Evolutionary conservation across 768 basidiomycete genomes (phyloP).

Genomic region (Macrolepiota fuliginosa): DNA sequence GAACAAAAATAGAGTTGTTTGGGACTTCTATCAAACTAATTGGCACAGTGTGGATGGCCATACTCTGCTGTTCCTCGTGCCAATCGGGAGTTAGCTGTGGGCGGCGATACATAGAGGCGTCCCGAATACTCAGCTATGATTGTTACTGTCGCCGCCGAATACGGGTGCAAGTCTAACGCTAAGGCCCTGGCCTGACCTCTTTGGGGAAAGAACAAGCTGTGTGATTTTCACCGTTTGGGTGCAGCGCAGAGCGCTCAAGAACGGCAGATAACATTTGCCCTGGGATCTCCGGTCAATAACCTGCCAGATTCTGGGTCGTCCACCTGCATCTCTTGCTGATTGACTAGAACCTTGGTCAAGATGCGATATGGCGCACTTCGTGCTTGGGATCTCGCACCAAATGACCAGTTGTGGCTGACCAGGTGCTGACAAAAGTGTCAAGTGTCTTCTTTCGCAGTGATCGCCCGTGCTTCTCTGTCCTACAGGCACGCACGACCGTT

Average conservation of each 20-base stretch:
- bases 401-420: not conserved
- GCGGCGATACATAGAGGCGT: not conserved
- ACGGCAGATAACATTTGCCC: not conserved
- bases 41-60: not conserved
- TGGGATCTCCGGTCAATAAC: not conserved
- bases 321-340: not conserved
- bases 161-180: not conserved
- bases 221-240: no score
- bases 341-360: not conserved
- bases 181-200: no score
- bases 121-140: not conserved
- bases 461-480: conserved; percentile 3
- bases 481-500: not conserved
- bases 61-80: not conserved
- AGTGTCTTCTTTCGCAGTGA: not conserved
- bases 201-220: no score
- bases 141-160: not conserved
- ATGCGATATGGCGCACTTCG: not conserved
- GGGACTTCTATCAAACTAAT: no score
- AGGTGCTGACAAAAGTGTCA: not conserved
- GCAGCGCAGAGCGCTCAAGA: not conserved
- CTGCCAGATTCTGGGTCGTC: not conserved
- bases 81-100: not conserved
- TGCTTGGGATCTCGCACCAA: not conserved
- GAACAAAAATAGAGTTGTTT: not conserved